These are phyloP conservation scores for Alternaria incomplexa DNA, from an alignment of 2,329 filamentous ascomycete genomes.

Conservation along the genomic window DNA sequence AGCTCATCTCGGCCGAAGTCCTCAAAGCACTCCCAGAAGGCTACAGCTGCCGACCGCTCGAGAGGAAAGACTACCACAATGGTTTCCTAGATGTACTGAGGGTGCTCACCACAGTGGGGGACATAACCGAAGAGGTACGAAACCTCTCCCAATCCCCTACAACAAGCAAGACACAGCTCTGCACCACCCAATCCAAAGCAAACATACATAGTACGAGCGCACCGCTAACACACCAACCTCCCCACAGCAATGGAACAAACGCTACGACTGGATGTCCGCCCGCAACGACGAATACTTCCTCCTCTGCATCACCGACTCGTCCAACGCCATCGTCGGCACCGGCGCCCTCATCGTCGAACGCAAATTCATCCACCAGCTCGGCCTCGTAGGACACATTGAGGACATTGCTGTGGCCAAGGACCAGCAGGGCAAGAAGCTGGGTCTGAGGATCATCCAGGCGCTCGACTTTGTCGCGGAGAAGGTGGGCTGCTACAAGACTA, in stretches of 20 bases:
- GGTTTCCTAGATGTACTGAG: constrained; percentile 92
- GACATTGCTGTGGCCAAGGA: constrained; percentile 95
- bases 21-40: constrained; percentile 74
- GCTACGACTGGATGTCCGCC: constrained; percentile 80
- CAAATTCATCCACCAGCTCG: constrained; percentile 87
- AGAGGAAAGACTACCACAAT: constrained; percentile 75
- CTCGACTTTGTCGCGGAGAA: constrained; percentile 86
- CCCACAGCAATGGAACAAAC: constrained; percentile 66
- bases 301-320: constrained; percentile 80
- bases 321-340: constrained; percentile 79
- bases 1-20: constrained; percentile 80
- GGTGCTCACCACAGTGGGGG: constrained; percentile 90
- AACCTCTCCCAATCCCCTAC: background rate
- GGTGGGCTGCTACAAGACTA: constrained; percentile 95
- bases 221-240: background rate
- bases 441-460: constrained; percentile 89
- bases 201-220: background rate
- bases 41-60: constrained; percentile 82
- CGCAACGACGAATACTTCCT: constrained; percentile 84
- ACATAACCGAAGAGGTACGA: constrained; percentile 70
- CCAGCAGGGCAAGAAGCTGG: constrained; percentile 97
- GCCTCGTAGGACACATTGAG: constrained; percentile 92
- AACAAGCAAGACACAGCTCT: background rate
- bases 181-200: background rate
- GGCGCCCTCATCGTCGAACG: constrained; percentile 90